Percentiles rank a stretch among this genome's conserved stretches.
These are phyloP conservation scores for Ustilago lituana DNA, from an alignment of 1,284 basidiomycete species.

Conservation along the genomic window DNA sequence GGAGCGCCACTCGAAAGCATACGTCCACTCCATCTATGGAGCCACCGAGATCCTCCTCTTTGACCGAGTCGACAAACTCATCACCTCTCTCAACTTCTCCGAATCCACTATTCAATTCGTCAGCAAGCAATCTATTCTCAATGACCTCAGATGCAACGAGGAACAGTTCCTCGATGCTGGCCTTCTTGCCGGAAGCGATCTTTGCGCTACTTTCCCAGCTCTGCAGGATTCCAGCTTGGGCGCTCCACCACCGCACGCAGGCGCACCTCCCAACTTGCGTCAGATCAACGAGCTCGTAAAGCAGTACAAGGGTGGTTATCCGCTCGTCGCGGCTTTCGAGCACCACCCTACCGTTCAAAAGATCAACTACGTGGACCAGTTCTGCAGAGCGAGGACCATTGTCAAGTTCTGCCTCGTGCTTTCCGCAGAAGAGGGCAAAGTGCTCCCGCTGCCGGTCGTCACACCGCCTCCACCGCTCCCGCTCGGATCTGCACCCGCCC, in stretches of 20 bases:
- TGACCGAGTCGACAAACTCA: slow-evolving; percentile 84
- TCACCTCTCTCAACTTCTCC: slow-evolving; percentile 76
- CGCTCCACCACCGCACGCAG: slow-evolving; percentile 31
- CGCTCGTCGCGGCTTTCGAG: slow-evolving; percentile 56
- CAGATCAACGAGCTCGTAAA: slow-evolving; percentile 69
- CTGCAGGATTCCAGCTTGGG: slow-evolving; percentile 72
- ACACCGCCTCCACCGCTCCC: slow-evolving; percentile 70
- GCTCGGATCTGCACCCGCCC: slow-evolving; percentile 9
- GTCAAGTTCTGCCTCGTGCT: slow-evolving; percentile 92
- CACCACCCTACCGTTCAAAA: slow-evolving; percentile 77
- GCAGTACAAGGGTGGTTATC: slow-evolving; percentile 58
- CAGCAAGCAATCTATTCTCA: slow-evolving; percentile 80
- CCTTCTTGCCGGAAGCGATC: slow-evolving; percentile 89
- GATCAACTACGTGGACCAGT: slow-evolving; percentile 83
- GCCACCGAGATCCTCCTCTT: slow-evolving; percentile 90
- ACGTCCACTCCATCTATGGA: slow-evolving; percentile 93
- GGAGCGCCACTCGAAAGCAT: slow-evolving; percentile 88
- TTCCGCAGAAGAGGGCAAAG: slow-evolving; percentile 83
- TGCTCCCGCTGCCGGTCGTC: slow-evolving; percentile 86
- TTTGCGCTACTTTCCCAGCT: slow-evolving; percentile 82
- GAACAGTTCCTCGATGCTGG: slow-evolving; percentile 96
- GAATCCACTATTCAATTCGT: slow-evolving; percentile 77
- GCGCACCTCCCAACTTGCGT: slow-evolving; percentile 53
- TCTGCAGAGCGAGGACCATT: slow-evolving; percentile 88
- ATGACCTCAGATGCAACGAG: slow-evolving; percentile 79